Evolutionary conservation across 2,329 filamentous ascomycete genomes (phyloP).

Genomic region (Drechslera avenae): DNA sequence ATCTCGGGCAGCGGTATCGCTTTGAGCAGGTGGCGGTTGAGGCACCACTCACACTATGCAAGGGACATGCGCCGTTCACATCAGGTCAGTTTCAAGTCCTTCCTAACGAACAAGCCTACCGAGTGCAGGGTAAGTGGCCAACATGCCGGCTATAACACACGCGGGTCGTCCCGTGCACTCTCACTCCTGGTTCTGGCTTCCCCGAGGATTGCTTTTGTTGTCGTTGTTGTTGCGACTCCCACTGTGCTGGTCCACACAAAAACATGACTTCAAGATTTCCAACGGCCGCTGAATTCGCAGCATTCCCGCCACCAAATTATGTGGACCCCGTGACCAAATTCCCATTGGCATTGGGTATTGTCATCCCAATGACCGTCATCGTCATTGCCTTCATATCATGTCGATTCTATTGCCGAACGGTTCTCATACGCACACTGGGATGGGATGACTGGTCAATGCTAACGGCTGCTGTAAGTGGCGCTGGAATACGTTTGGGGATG

Average conservation of each 20-base stretch:
- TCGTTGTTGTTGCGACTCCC: not conserved
- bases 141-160: slow-evolving; percentile 13
- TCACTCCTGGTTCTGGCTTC: slow-evolving; percentile 5
- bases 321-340: slow-evolving; percentile 31
- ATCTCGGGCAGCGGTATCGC: slow-evolving; percentile 5
- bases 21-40: slow-evolving; percentile 11
- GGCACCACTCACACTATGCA: slow-evolving; percentile 7
- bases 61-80: slow-evolving; percentile 7
- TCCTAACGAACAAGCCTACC: not conserved
- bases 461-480: slow-evolving; percentile 27
- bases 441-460: slow-evolving; percentile 41
- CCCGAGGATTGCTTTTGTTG: not conserved
- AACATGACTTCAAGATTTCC: slow-evolving; percentile 35
- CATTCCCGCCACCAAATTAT: slow-evolving; percentile 39
- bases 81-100: slow-evolving; percentile 8
- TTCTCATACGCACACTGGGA: slow-evolving; percentile 30
- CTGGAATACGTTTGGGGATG: too few relatives aligned
- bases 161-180: slow-evolving; percentile 9
- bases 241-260: not conserved
- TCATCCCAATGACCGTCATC: slow-evolving; percentile 29
- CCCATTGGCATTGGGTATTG: slow-evolving; percentile 30
- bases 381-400: slow-evolving; percentile 25
- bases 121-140: slow-evolving; percentile 2
- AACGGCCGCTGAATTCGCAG: slow-evolving; percentile 29
- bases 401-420: slow-evolving; percentile 34